Percentiles rank a stretch among this genome's conserved stretches.
Conservation (phyloP, 805 yeast genomes). For the Pichia phayaonensis region DNA sequence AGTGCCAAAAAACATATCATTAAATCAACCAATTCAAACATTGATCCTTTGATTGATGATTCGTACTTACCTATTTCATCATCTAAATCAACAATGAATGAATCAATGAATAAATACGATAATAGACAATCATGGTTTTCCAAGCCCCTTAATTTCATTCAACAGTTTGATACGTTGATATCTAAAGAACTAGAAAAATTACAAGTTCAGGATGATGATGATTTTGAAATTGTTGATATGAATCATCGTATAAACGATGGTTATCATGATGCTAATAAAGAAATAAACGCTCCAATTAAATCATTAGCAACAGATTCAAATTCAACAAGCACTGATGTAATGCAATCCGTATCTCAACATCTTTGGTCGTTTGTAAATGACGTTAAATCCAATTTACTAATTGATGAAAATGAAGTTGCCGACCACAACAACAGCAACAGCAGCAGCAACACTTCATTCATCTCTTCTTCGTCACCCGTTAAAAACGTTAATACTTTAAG, state of each 20-base stretch:
- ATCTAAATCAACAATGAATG: not conserved
- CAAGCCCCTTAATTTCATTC: constrained; percentile 54
- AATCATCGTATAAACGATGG: constrained; percentile 14
- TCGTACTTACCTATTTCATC: constrained; percentile 11
- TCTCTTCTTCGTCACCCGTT: not conserved
- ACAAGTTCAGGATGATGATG: constrained; percentile 27
- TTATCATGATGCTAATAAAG: constrained; percentile 14
- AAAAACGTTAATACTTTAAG: not conserved
- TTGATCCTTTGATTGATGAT: constrained; percentile 20
- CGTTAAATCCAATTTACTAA: constrained; percentile 30
- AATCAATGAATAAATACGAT: not conserved
- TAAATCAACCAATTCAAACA: constrained; percentile 11
- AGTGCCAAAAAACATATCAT: constrained; percentile 12
- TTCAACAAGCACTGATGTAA: constrained; percentile 21
- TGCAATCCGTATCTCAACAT: constrained; percentile 34
- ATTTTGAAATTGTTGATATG: not conserved
- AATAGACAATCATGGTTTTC: constrained; percentile 27
- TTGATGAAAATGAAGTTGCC: constrained; percentile 12
- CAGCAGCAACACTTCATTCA: too few relatives aligned
- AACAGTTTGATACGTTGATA: constrained; percentile 59
- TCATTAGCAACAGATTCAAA: constrained; percentile 14
- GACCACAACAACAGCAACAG: not conserved
- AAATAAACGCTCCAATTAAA: constrained; percentile 21
- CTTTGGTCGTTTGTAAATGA: constrained; percentile 47
- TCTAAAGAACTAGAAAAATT: constrained; percentile 59